phyloP scores from a whole-genome alignment of 768 basidiomycete genomes.

The Plicaturopsis crispa region DNA sequence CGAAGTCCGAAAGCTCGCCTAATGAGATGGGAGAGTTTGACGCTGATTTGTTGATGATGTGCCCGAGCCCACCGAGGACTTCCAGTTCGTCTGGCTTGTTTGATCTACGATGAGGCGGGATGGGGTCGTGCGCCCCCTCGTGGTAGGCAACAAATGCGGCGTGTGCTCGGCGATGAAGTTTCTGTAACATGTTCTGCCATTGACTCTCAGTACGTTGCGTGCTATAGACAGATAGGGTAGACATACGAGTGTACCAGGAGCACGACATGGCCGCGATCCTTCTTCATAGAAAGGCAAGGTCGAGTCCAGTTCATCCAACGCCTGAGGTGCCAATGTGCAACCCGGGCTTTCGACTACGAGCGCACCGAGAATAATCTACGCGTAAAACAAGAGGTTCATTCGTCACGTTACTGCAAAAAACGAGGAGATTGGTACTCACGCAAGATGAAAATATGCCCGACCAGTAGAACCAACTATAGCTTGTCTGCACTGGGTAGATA shows the following conservation, averaged over 20 bases:
- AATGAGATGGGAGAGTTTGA: not conserved
- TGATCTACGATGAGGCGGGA: not conserved
- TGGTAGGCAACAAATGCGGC: conserved; percentile 20
- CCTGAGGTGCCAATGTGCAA: conserved; percentile 31
- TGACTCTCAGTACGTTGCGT: not conserved
- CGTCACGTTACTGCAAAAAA: not conserved
- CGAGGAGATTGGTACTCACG: conserved; percentile 21
- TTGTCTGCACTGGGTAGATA: conserved; percentile 24
- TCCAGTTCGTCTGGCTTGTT: conserved; percentile 23
- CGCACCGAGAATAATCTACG: conserved; percentile 36
- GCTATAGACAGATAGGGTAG: conserved; percentile 3
- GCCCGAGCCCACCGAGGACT: conserved; percentile 29
- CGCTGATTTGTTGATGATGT: conserved; percentile 12
- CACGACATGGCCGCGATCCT: conserved; percentile 30
- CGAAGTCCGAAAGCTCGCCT: no score
- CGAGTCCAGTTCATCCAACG: conserved; percentile 28
- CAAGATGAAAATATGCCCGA: conserved; percentile 40
- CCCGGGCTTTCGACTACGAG: conserved; percentile 38
- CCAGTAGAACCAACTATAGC: conserved; percentile 44
- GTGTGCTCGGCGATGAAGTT: conserved; percentile 28
- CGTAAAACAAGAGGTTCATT: not conserved
- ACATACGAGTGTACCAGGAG: conserved; percentile 27
- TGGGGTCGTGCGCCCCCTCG: conserved; percentile 13
- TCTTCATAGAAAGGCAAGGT: conserved; percentile 34
- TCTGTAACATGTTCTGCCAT: conserved; percentile 27